Base-by-base conservation (phyloP, 2,329 filamentous ascomycete genomes). In the Calonectria crousiana region DNA sequence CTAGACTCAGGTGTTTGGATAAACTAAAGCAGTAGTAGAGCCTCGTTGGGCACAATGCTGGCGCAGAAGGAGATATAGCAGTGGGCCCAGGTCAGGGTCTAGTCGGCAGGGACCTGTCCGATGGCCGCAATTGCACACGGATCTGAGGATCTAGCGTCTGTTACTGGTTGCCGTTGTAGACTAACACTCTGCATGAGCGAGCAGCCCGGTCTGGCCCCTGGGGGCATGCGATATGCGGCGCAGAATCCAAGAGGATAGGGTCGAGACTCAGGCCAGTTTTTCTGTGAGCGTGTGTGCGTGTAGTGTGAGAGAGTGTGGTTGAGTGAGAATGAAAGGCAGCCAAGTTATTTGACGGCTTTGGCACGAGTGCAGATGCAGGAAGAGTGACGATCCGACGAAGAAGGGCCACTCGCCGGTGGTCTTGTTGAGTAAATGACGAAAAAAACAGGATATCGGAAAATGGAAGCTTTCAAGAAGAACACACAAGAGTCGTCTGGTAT, bases 71-170 rank as follows among this genome's bases (percentile, higher is more conserved):
- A 49, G 47, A 71, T 71, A 62, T 67, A 52, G 26, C 58, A 51
- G 67, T 73, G 60, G 67, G 71, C 56, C 26, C 58, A 30, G 58
- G 49, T 30, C n/a, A 65, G 65, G 41, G 41, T 72, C 23, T 36
- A 68, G 56, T 68, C 32, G 64, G 6, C 44, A 44, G 51, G 47
- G 56, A 36, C 30, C n/a, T 65, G 67, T 32, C 52, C 34, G 56
- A 52, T 69, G 66, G n/a, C 30, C 47, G 49, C 41, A 56, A 34
- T 58, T 58, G 38, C 66, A 9, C n/a, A 52, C 66, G 20, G 60
- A 58, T 58, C 51, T 67, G 14, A 5, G 20, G 51, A 73, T 51
- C 67, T 73, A 16, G 52, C 34, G 70, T 44, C 32, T 20, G 51
- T 32, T 49, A 52, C 23, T 56, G 38, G 47, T 28, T 53, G 47